Conservation (phyloP, 2,329 filamentous ascomycete species). For the Penicillium sp. region DNA sequence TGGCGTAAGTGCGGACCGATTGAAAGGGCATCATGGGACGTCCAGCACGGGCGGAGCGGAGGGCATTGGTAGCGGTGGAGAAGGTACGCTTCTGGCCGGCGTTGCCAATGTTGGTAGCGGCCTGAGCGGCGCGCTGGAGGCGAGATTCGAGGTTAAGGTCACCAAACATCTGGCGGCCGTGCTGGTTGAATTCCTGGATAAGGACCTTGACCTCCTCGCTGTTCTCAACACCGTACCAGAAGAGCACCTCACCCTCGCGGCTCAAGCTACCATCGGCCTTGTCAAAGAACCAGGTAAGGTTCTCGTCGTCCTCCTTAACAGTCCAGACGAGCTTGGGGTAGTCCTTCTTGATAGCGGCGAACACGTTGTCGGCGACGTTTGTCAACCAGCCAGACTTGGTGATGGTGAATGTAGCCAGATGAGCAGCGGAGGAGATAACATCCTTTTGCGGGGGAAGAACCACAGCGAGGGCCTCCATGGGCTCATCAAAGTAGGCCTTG, state of each 20-base stretch:
- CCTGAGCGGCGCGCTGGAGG: constrained; percentile 75
- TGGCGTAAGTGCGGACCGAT: constrained; percentile 46
- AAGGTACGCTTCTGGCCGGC: constrained; percentile 69
- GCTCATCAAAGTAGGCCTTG: constrained; percentile 92
- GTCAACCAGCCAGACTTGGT: constrained; percentile 94
- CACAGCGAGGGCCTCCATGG: constrained; percentile 89
- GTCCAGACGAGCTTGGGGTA: constrained; percentile 92
- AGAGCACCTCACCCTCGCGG: constrained; percentile 84
- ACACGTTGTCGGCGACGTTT: constrained; percentile 94
- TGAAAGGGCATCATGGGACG: constrained; percentile 37
- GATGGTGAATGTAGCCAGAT: constrained; percentile 87
- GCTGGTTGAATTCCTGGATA: constrained; percentile 81
- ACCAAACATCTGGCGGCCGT: constrained; percentile 85
- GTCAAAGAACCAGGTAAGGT: constrained; percentile 97
- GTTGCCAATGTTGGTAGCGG: constrained; percentile 63
- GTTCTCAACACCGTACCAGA: constrained; percentile 91
- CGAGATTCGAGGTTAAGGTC: constrained; percentile 88
- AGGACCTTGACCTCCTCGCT: constrained; percentile 80
- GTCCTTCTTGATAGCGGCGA: constrained; percentile 91
- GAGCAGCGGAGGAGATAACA: constrained; percentile 66
- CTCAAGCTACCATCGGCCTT: constrained; percentile 93
- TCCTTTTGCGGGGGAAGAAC: constrained; percentile 75
- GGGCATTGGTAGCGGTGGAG: constrained; percentile 60
- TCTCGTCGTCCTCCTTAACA: constrained; percentile 95
- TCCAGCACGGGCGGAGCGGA: constrained; percentile 41